phyloP scores from a whole-genome alignment of 2,329 filamentous ascomycete genomes.

The Aotearoamyces nothofagi region DNA sequence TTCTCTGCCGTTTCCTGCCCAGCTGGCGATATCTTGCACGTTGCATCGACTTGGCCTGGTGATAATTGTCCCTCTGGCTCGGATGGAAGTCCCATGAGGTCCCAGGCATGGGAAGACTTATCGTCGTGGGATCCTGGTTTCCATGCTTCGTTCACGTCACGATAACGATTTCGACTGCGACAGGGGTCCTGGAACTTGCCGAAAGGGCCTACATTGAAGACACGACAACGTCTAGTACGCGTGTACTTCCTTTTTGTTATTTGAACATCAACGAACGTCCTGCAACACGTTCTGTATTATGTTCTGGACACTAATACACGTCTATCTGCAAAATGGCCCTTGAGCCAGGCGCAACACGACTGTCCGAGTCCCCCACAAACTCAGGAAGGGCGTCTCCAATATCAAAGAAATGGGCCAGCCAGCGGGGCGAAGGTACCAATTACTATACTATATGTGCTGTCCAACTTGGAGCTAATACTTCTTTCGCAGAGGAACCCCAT shows the following conservation, averaged over 20 bases:
- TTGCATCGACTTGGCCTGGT: constrained; percentile 9
- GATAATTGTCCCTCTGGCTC: constrained; percentile 4
- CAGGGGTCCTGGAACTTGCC: too few species aligned
- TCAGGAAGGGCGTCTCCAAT: constrained; percentile 69
- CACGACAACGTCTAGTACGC: too few species aligned
- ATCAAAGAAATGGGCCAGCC: constrained; percentile 61
- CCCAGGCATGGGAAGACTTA: too few species aligned
- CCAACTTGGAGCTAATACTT: constrained; percentile 1
- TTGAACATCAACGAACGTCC: too few species aligned
- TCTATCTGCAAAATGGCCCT: constrained; percentile 38
- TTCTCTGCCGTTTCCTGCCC: constrained; percentile 9
- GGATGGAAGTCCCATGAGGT: constrained; percentile 11
- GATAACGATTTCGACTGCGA: too few species aligned
- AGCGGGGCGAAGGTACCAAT: constrained; percentile 59
- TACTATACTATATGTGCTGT: background rate
- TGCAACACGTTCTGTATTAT: too few species aligned
- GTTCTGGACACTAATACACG: too few species aligned
- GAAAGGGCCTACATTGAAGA: too few species aligned
- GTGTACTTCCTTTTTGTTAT: too few species aligned
- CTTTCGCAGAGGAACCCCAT: constrained; percentile 32
- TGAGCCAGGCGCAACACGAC: constrained; percentile 39
- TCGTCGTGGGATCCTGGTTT: too few species aligned
- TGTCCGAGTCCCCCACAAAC: constrained; percentile 62
- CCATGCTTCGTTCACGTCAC: too few species aligned
- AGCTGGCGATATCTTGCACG: constrained; percentile 6